These are phyloP conservation scores for Chlamydomonas eustigma DNA, from an alignment of 139 green algal species.

Conservation along the genomic window DNA sequence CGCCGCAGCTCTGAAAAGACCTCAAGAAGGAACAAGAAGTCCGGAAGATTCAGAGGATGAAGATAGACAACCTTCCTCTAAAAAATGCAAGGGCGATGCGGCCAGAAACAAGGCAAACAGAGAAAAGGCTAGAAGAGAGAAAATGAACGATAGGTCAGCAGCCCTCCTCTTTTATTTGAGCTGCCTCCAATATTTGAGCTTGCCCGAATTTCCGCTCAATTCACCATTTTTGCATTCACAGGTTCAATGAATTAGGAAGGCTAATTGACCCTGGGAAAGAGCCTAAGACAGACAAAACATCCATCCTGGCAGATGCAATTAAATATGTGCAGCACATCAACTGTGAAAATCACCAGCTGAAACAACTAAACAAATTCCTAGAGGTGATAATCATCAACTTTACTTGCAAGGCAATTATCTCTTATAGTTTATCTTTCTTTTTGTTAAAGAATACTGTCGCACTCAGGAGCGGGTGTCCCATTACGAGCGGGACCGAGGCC, in stretches of 20 bases:
- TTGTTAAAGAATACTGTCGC: not conserved
- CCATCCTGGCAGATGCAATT: conserved; percentile 65
- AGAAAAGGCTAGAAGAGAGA: conserved; percentile 66
- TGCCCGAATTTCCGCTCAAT: no score
- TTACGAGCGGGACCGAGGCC: conserved; percentile 47
- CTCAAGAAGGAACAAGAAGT: not conserved
- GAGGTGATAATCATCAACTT: conserved; percentile 38
- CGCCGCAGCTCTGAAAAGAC: not conserved
- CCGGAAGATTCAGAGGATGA: not conserved
- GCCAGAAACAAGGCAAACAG: conserved; percentile 62
- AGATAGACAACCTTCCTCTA: not conserved
- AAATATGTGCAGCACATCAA: conserved; percentile 54
- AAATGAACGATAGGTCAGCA: conserved; percentile 64
- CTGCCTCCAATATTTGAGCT: not conserved
- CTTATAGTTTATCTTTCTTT: not conserved
- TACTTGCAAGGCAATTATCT: not conserved
- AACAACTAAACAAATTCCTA: conserved; percentile 73
- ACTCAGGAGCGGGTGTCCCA: conserved; percentile 48
- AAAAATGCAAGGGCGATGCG: conserved; percentile 16
- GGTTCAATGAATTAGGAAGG: conserved; percentile 50
- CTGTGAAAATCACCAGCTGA: conserved; percentile 62
- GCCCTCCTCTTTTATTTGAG: not conserved
- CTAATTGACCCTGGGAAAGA: conserved; percentile 60
- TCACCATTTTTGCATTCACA: conserved; percentile 19
- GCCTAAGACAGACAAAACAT: conserved; percentile 72